phyloP scores from a whole-genome alignment of 352 stramenopile species.

The Detonula confervacea region DNA sequence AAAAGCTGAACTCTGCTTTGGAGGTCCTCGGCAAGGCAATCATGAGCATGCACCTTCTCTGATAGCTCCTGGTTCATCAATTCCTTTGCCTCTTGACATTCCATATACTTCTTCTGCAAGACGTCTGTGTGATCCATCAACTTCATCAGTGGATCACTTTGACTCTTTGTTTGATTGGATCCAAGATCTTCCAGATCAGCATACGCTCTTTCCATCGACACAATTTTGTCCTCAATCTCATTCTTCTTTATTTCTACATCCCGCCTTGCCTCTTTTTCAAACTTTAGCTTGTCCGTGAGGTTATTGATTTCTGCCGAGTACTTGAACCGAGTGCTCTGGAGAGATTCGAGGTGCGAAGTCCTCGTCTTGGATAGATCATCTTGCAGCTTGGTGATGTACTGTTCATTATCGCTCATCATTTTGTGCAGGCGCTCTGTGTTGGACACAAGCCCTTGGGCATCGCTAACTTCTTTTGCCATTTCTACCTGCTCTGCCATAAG shows the following conservation, averaged over 20 bases:
- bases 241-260: constrained; percentile 27
- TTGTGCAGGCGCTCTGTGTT: constrained; percentile 53
- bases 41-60: constrained; percentile 10
- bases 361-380: constrained; percentile 46
- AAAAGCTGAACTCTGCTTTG: constrained; percentile 14
- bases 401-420: constrained; percentile 47
- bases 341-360: constrained; percentile 38
- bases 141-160: constrained; percentile 43
- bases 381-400: constrained; percentile 52
- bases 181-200: constrained; percentile 35
- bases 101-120: constrained; percentile 38
- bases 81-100: constrained; percentile 28
- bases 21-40: constrained; percentile 28
- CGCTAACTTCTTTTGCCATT: constrained; percentile 39
- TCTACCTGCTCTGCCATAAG: constrained; percentile 27
- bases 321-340: constrained; percentile 40
- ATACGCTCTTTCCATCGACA: constrained; percentile 18
- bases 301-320: constrained; percentile 42
- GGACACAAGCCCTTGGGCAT: constrained; percentile 34
- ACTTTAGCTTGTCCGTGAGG: constrained; percentile 32
- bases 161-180: constrained; percentile 38
- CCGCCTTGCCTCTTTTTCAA: constrained; percentile 27
- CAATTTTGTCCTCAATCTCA: constrained; percentile 45
- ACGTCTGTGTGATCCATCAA: constrained; percentile 52
- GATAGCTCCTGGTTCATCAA: constrained; percentile 34